Conservation (phyloP, 2,329 filamentous ascomycete genomes). For the Beauveria rudraprayagi region DNA sequence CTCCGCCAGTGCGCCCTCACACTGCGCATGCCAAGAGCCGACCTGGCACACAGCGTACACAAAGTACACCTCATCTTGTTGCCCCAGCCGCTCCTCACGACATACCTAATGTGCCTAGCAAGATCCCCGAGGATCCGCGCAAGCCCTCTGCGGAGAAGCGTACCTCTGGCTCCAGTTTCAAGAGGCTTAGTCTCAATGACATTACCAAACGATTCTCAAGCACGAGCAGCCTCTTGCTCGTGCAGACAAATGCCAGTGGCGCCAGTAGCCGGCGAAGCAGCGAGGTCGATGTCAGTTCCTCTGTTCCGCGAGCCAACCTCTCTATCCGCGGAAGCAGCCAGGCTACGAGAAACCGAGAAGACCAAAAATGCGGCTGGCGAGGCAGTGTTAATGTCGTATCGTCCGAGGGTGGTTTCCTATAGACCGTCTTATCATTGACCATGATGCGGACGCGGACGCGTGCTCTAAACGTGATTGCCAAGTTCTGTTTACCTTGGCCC, state of each 20-base stretch:
- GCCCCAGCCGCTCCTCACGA: constrained; percentile 19
- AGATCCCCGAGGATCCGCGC: constrained; percentile 26
- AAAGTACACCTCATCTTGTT: constrained; percentile 41
- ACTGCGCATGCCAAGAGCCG: constrained; percentile 44
- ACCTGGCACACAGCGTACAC: constrained; percentile 36
- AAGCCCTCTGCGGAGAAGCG: constrained; percentile 36
- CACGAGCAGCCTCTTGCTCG: constrained; percentile 51
- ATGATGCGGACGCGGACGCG: neutral
- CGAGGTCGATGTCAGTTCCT: constrained; percentile 34
- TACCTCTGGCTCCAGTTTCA: constrained; percentile 44
- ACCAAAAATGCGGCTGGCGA: constrained; percentile 45
- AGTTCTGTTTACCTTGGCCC: neutral
- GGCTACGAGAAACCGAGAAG: constrained; percentile 26
- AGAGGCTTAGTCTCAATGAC: constrained; percentile 54
- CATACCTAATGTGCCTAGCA: constrained; percentile 17
- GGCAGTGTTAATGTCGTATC: constrained; percentile 47
- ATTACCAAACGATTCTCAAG: constrained; percentile 53
- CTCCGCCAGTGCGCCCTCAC: constrained; percentile 38
- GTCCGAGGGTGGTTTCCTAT: constrained; percentile 48
- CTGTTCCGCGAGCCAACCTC: constrained; percentile 32
- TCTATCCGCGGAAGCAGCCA: constrained; percentile 30
- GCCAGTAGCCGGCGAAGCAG: constrained; percentile 41
- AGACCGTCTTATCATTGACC: constrained; percentile 15
- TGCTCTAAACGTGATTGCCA: neutral
- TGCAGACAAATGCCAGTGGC: constrained; percentile 47